phyloP scores from a whole-genome alignment of 306 rosid genomes.

The Prunus padus region DNA sequence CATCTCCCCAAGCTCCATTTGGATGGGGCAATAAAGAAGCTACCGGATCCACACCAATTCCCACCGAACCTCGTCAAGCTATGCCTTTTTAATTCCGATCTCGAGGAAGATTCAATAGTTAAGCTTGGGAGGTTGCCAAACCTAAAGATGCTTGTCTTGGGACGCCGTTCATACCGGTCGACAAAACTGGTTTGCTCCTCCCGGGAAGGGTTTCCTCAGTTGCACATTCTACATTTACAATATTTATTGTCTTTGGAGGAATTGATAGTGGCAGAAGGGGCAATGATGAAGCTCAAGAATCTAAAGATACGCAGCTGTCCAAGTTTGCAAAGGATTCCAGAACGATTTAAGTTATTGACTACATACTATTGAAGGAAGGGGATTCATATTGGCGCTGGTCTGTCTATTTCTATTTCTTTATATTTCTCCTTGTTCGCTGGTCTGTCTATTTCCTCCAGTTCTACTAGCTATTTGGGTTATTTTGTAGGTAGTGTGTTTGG shows the following conservation, averaged over 20 bases:
- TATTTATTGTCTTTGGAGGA: background rate
- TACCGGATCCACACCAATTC: background rate
- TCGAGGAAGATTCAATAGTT: background rate
- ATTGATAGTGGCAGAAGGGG: background rate
- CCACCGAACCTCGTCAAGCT: background rate
- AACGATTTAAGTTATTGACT: background rate
- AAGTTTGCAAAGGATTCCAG: background rate
- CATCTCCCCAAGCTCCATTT: slow-evolving; percentile 4
- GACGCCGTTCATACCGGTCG: background rate
- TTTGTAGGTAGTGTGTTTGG: too few relatives aligned
- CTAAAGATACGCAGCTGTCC: background rate
- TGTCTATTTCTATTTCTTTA: too few relatives aligned
- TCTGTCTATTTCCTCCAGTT: too few relatives aligned
- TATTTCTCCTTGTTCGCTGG: too few relatives aligned
- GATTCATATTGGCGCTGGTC: too few relatives aligned
- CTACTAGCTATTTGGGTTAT: too few relatives aligned
- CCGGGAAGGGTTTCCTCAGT: background rate
- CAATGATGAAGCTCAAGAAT: background rate
- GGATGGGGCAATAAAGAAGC: background rate
- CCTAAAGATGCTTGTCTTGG: background rate
- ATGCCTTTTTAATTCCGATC: background rate
- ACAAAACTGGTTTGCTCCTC: background rate
- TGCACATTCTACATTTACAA: background rate
- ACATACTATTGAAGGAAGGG: too few relatives aligned
- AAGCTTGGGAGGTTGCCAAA: background rate